Base-by-base conservation (phyloP, 2,329 filamentous ascomycete species). In the Cyanodermella asteris region DNA sequence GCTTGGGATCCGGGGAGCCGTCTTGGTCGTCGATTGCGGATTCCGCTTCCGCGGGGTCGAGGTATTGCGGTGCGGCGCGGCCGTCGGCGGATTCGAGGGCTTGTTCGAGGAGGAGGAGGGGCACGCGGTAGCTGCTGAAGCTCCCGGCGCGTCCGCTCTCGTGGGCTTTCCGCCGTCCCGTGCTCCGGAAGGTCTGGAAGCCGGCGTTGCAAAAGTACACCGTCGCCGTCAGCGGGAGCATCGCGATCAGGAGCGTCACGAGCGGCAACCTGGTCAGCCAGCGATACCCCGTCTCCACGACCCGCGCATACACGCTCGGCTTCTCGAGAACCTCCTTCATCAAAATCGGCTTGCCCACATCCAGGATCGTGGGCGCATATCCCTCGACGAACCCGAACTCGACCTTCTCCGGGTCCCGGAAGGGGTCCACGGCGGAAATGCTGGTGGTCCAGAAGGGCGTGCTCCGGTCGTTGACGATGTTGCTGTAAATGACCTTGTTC, bases 391-490 rank as follows among this genome's bases (percentile, higher is more conserved):
- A 90, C 40, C 77, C 77, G 36, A 80, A 54, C 13, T 72, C 66
- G 31, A 84, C 45, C 4, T 61, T 64, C 12, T 71, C 62, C 10
- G 74, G 42, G 34, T 81, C 59, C 1, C 59, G 59, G 41, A 69
- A 94, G 0, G 81, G 82, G 38, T 94, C 77, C 1, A 61, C 74
- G 38, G 69, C 70, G 13, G 71, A 61, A 22, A 93, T 78, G 12
- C 59, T 60, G 0, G 80, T 77, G 0, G 84, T 93, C 44, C 84
- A 91, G 49, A 76, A 78, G 1, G 72, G 66, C 4, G 78, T 77
- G 22, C 66, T 77, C 27, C 70, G 60, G 50, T 94, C 84, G 46
- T 93, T 91, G 41, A 75, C 54, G 23, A 91, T 70, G 42, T 94
- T 94, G 20, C 73, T 61, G 45, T 94, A 94, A 2, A 91, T 53